Evolutionary conservation across 768 basidiomycete species (phyloP).

Genomic region (Dictyophora rubrovolvata): DNA sequence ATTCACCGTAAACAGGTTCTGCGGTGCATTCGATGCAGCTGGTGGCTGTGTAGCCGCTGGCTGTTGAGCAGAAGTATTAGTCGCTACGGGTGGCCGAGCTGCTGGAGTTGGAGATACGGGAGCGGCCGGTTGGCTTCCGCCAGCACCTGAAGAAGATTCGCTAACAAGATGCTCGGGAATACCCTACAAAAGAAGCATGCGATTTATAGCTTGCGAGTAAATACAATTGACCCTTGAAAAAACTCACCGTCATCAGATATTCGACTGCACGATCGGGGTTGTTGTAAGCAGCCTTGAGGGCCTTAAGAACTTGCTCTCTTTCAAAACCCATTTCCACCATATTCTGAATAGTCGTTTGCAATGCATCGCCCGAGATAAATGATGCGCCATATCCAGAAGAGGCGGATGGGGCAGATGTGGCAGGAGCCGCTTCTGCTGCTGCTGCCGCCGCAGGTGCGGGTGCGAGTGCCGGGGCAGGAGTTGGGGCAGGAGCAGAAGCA

Average conservation of each 20-base stretch:
- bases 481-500: constrained; percentile 22
- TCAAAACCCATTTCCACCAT: constrained; percentile 95
- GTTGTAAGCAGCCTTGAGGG: constrained; percentile 89
- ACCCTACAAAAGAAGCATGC: constrained; percentile 38
- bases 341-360: constrained; percentile 68
- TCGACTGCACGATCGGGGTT: constrained; percentile 98
- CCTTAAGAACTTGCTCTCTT: constrained; percentile 72
- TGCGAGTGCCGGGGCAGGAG: constrained; percentile 23
- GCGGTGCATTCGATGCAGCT: constrained; percentile 27
- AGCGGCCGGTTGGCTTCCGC: constrained; percentile 21
- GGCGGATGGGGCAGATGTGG: constrained; percentile 23
- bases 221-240: background rate
- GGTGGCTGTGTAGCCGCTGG: constrained; percentile 2
- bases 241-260: constrained; percentile 82
- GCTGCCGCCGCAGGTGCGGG: constrained; percentile 24
- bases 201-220: constrained; percentile 4
- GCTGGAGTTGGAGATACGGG: constrained; percentile 28
- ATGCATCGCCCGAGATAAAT: constrained; percentile 67
- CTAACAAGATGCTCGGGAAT: constrained; percentile 63
- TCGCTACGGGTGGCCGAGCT: constrained; percentile 25
- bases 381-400: constrained; percentile 38
- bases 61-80: constrained; percentile 22
- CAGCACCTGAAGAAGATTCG: constrained; percentile 23
- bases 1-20: constrained; percentile 77
- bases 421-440: constrained; percentile 24